These are phyloP conservation scores for Beauveria scarabaeidicola DNA, from an alignment of 2,329 filamentous ascomycete species.

Conservation along the genomic window DNA sequence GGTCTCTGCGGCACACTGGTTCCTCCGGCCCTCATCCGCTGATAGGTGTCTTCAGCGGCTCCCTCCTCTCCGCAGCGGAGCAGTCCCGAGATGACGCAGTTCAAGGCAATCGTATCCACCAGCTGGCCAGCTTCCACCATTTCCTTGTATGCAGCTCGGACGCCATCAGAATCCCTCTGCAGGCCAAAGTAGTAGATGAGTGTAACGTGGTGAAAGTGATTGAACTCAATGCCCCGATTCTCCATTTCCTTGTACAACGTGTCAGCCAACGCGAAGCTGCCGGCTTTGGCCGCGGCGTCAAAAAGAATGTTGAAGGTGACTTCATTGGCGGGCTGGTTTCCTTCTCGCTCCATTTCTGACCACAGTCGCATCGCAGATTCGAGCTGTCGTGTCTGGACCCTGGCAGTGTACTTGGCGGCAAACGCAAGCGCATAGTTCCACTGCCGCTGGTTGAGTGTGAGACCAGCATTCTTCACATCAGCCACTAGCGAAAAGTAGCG, in stretches of 20 bases:
- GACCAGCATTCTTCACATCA: slow-evolving; percentile 68
- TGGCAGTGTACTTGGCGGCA: slow-evolving; percentile 61
- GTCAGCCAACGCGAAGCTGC: slow-evolving; percentile 75
- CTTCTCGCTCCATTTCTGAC: slow-evolving; percentile 78
- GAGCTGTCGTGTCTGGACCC: slow-evolving; percentile 48
- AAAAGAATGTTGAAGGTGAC: slow-evolving; percentile 95
- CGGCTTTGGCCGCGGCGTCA: slow-evolving; percentile 75
- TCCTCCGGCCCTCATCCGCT: slow-evolving; percentile 67
- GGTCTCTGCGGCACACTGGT: slow-evolving; percentile 30
- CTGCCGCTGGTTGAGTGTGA: slow-evolving; percentile 57
- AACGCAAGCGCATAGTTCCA: slow-evolving; percentile 84
- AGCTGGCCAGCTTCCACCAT: slow-evolving; percentile 82
- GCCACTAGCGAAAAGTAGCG: slow-evolving; percentile 77
- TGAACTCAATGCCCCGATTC: slow-evolving; percentile 55
- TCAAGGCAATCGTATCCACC: slow-evolving; percentile 78
- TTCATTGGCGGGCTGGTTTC: slow-evolving; percentile 54
- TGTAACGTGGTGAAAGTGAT: slow-evolving; percentile 73
- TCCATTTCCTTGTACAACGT: slow-evolving; percentile 79
- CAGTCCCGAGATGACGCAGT: slow-evolving; percentile 74
- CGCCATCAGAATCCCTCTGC: slow-evolving; percentile 60
- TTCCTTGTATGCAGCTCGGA: slow-evolving; percentile 69
- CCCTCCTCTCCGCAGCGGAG: slow-evolving; percentile 66
- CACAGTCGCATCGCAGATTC: slow-evolving; percentile 64
- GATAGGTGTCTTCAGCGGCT: slow-evolving; percentile 73
- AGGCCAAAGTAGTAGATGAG: slow-evolving; percentile 80